Conservation (phyloP, 169 alveolate genomes). For the Plasmodium knowlesi region DNA sequence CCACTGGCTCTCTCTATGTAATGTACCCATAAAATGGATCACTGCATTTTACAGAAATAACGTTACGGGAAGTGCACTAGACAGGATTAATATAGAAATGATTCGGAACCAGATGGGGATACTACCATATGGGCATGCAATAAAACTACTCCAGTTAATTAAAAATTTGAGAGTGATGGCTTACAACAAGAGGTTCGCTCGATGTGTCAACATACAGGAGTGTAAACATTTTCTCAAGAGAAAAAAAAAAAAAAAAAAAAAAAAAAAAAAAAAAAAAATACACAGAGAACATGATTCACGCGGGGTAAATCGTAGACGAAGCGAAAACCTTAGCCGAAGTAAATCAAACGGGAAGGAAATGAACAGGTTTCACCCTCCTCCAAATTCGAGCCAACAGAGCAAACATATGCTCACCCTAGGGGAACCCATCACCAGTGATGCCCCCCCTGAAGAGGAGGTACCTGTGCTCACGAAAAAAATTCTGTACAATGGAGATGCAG, state of each 20-base stretch:
- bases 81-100: not conserved
- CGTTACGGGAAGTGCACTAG: constrained; percentile 8
- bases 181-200: constrained; percentile 24
- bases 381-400: not conserved
- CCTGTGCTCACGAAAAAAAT: not conserved
- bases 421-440: not conserved
- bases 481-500: not conserved
- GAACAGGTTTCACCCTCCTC: not conserved
- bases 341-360: not conserved
- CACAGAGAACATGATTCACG: not conserved
- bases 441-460: not conserved
- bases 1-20: constrained; percentile 46
- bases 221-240: constrained; percentile 21
- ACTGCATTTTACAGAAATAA: constrained; percentile 44
- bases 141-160: constrained; percentile 38
- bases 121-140: constrained; percentile 60
- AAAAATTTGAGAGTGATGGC: constrained; percentile 40
- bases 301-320: not conserved
- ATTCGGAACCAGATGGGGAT: constrained; percentile 48
- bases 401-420: not conserved
- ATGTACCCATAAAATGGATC: constrained; percentile 50
- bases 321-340: not conserved
- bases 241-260: not conserved
- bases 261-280: not conserved
- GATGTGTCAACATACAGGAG: constrained; percentile 15